These are phyloP conservation scores for Diaporthe aspalathi DNA, from an alignment of 2,329 filamentous ascomycete genomes.

Conservation along the genomic window DNA sequence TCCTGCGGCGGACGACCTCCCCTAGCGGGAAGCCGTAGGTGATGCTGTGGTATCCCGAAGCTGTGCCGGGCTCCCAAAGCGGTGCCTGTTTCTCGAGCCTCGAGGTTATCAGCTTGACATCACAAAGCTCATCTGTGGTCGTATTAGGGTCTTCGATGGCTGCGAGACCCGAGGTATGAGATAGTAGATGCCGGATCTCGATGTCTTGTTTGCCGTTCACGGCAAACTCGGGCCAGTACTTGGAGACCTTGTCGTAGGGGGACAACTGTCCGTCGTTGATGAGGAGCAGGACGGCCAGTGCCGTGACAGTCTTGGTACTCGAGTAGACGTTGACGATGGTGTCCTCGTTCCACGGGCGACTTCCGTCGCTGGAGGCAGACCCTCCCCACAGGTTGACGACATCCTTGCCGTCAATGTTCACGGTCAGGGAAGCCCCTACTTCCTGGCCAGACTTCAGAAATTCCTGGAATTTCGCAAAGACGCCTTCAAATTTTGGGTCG, in stretches of 20 bases:
- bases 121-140: background rate
- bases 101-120: background rate
- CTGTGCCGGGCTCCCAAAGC: slow-evolving; percentile 3
- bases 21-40: slow-evolving; percentile 5
- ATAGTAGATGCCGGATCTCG: slow-evolving; percentile 9
- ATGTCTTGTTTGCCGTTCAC: slow-evolving; percentile 12
- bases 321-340: slow-evolving; percentile 24
- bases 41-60: slow-evolving; percentile 6
- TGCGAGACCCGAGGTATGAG: background rate
- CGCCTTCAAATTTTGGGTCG: slow-evolving; percentile 7
- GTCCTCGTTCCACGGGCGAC: slow-evolving; percentile 9
- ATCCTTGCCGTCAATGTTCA: background rate
- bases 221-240: slow-evolving; percentile 24
- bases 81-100: slow-evolving; percentile 7
- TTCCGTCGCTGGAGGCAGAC: background rate
- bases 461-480: background rate
- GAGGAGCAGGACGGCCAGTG: slow-evolving; percentile 9
- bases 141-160: background rate
- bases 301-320: slow-evolving; percentile 11
- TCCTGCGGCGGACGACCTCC: background rate
- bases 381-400: slow-evolving; percentile 17
- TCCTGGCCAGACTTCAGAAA: slow-evolving; percentile 11
- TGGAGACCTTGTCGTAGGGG: slow-evolving; percentile 8
- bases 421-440: slow-evolving; percentile 12
- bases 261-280: slow-evolving; percentile 24